Percentiles rank a stretch among this genome's conserved stretches.
phyloP scores from a whole-genome alignment of 78 protist species.

The Emiliania huxleyi region DNA sequence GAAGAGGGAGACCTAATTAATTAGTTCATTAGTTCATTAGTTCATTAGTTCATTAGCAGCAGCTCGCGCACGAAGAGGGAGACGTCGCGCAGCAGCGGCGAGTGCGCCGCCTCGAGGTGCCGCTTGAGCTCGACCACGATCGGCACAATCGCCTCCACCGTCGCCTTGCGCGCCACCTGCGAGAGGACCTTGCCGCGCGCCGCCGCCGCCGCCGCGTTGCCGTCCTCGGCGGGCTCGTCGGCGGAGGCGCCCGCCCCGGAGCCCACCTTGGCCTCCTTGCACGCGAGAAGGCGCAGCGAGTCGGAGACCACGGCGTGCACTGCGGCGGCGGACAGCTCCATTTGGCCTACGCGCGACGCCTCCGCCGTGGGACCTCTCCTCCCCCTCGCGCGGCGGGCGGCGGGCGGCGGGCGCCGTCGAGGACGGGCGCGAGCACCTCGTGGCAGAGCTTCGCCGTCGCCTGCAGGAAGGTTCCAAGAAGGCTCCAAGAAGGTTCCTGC shows the following conservation, averaged over 20 bases:
- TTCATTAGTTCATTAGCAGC: too few relatives aligned
- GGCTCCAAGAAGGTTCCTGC: too few relatives aligned
- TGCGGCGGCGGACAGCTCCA: too few relatives aligned
- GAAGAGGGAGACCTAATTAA: not conserved
- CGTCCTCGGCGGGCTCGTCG: not conserved
- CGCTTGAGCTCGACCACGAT: constrained; percentile 19
- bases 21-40: too few relatives aligned
- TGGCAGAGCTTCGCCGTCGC: not conserved
- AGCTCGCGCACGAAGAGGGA: not conserved
- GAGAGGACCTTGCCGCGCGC: not conserved
- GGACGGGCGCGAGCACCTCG: not conserved
- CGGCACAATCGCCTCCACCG: not conserved
- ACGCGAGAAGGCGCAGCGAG: not conserved
- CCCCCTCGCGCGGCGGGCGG: too few relatives aligned
- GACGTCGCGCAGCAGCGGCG: not conserved
- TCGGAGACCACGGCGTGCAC: not conserved
- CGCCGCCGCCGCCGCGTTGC: not conserved
- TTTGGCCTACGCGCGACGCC: too few relatives aligned
- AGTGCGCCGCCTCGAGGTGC: not conserved
- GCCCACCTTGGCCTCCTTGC: not conserved
- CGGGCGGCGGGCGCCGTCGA: too few relatives aligned
- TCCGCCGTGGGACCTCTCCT: too few relatives aligned
- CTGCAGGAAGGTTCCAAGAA: too few relatives aligned
- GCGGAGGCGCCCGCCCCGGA: not conserved
- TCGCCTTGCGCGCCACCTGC: not conserved